These are phyloP conservation scores for Miamiensis avidus DNA, from an alignment of 169 alveolate genomes.

Conservation along the genomic window DNA sequence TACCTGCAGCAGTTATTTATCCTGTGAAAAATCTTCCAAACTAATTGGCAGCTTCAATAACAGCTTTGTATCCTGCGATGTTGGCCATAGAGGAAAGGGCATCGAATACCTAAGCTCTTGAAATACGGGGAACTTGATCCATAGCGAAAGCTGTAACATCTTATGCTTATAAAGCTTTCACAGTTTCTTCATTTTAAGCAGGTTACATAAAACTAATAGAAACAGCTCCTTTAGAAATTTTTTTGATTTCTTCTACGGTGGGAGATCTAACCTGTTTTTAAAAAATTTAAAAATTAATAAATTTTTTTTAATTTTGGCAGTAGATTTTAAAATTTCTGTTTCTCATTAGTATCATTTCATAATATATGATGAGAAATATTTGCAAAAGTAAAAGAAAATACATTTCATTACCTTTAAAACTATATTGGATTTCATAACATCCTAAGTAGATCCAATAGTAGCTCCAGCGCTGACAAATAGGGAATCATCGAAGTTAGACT, in stretches of 20 bases:
- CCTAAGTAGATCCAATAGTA: constrained; percentile 20
- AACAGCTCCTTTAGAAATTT: neutral
- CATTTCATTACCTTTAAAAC: constrained; percentile 46
- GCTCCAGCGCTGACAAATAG: constrained; percentile 71
- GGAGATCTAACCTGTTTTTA: neutral
- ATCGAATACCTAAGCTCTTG: constrained; percentile 93
- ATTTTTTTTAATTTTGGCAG: constrained; percentile 8
- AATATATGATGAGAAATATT: too few relatives aligned
- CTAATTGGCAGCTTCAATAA: constrained; percentile 90
- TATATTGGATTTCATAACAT: constrained; percentile 45
- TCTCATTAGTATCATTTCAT: too few relatives aligned
- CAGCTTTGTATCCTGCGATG: constrained; percentile 94
- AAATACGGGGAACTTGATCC: constrained; percentile 92
- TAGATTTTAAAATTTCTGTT: constrained; percentile 36
- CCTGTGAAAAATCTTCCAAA: constrained; percentile 84
- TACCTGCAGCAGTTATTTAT: constrained; percentile 93
- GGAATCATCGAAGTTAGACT: constrained; percentile 79
- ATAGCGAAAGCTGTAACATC: constrained; percentile 85
- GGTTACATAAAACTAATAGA: constrained; percentile 40
- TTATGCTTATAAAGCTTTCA: constrained; percentile 39
- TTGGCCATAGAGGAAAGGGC: constrained; percentile 90
- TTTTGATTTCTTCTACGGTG: neutral
- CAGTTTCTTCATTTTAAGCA: constrained; percentile 34
- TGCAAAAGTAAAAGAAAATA: too few relatives aligned
- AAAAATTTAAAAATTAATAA: constrained; percentile 1